These are phyloP conservation scores for Drosera capensis DNA, from an alignment of 148 eudicot species.

Conservation along the genomic window DNA sequence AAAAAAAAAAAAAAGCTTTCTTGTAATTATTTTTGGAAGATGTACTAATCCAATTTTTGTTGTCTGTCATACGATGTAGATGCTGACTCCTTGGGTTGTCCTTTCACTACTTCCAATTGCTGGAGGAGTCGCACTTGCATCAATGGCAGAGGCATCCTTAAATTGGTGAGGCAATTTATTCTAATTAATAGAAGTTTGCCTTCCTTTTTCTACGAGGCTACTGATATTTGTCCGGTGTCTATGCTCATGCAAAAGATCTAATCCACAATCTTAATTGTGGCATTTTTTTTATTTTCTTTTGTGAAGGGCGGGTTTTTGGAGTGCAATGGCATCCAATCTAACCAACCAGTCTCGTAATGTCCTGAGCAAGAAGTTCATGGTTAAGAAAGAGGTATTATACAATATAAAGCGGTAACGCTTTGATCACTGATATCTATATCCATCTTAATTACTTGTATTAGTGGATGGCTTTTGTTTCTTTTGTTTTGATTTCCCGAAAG, in stretches of 20 bases:
- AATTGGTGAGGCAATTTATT: slow-evolving; percentile 47
- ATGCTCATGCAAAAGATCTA: background rate
- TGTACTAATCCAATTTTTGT: too few relatives aligned
- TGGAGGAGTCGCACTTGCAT: slow-evolving; percentile 93
- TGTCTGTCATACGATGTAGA: slow-evolving; percentile 16
- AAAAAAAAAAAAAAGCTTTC: too few relatives aligned
- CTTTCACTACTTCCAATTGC: slow-evolving; percentile 70
- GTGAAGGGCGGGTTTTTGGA: slow-evolving; percentile 88
- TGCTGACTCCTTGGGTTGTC: slow-evolving; percentile 73
- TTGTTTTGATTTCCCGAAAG: too few relatives aligned
- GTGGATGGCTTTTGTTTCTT: background rate
- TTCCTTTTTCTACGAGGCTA: background rate
- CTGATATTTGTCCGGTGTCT: background rate
- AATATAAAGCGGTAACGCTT: background rate
- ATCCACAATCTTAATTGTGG: background rate
- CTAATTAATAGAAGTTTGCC: background rate
- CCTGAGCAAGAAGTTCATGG: slow-evolving; percentile 93
- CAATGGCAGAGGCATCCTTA: slow-evolving; percentile 82
- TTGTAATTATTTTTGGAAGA: too few relatives aligned
- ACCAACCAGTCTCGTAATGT: slow-evolving; percentile 90
- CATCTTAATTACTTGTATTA: background rate
- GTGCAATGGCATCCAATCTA: slow-evolving; percentile 93
- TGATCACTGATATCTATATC: background rate
- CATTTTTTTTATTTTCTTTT: background rate
- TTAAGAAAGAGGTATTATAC: slow-evolving; percentile 61